Evolutionary conservation across 306 rosid species (phyloP), one percentile per base, ranked within the genome.

Genomic region (Rubus idaeus): DNA sequence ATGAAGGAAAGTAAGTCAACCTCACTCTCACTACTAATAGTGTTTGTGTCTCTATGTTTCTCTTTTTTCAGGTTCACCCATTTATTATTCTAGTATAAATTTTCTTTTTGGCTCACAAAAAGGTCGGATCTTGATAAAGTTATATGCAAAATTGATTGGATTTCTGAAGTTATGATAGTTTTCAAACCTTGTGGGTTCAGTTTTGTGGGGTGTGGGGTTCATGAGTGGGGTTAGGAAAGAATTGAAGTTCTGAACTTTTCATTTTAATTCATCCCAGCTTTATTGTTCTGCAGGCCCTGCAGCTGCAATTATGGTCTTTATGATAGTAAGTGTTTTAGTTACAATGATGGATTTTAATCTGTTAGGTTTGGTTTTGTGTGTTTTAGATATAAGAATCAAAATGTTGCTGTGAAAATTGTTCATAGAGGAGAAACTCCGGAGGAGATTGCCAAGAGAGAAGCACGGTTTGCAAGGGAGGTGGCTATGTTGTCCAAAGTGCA

Each of bases 1-100:
- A 90, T 77, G 94, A 94, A 76, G 98, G 98, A 89, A 90, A 94
- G 98, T 94, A 89, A 89, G 98, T 94, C 91, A 87, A 84, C 82
- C 71, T 50, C 35, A 9, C 2, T 80, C 49, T 73, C 56, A 46
- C 57, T 47, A 47, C 73, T 64, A 47, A 40, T 50, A 72, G 17
- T 58, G 5, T 66, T 4, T 56, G 37, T 76, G 75, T 79, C 68
- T 64, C 18, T 51, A 21, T 65, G 20, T 56, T 14, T 74, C 20
- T 77, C 26, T 37, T 16, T 39, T 63, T 66, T 70, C 55, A 50
- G 42, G 80, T 79, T 71, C 75, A 52, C 3, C 12, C 26, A 23
- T 60, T 76, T 58, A 40, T 14, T 5, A 17, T 53, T 18, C 11
- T 49, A 14, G 46, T 47, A 10, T 49, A 73, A 53, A 20, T 57